Evolutionary conservation across 257 asterid species (phyloP).

Genomic region (Solanum pimpinellifolium): DNA sequence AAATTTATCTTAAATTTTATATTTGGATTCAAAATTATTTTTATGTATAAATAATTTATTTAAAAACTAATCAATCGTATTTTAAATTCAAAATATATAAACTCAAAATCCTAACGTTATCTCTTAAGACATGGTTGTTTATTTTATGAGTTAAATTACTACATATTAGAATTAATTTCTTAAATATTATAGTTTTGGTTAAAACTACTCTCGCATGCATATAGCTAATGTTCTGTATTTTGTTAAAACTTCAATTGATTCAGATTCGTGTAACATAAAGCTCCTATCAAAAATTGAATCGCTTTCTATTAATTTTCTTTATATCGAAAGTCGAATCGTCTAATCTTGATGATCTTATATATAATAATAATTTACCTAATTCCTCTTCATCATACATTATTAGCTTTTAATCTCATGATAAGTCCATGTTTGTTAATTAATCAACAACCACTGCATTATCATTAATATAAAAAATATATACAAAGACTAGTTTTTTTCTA

Average conservation of each 20-base stretch:
- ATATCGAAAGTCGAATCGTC: neutral
- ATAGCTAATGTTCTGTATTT: too few species aligned
- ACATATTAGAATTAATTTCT: neutral
- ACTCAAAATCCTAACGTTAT: neutral
- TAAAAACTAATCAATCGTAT: fast-evolving
- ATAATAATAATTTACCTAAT: neutral
- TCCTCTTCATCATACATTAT: neutral
- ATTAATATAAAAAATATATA: neutral
- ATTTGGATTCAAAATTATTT: neutral
- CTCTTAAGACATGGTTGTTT: neutral
- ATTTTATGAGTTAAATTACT: neutral
- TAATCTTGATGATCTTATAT: too few species aligned
- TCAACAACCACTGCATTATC: neutral
- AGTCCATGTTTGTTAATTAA: neutral
- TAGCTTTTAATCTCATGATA: neutral
- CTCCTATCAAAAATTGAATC: fast-evolving
- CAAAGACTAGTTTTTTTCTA: neutral
- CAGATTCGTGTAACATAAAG: too few species aligned
- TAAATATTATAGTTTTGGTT: neutral
- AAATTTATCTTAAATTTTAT: neutral
- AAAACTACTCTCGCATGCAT: neutral
- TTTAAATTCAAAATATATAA: fast-evolving
- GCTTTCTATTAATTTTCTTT: too few species aligned
- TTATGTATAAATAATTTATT: neutral
- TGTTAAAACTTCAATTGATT: too few species aligned